Percentiles rank a stretch among this genome's conserved stretches.
These are phyloP conservation scores for Cryptococcus maquisensis DNA, from an alignment of 1,284 basidiomycete genomes.

Conservation along the genomic window DNA sequence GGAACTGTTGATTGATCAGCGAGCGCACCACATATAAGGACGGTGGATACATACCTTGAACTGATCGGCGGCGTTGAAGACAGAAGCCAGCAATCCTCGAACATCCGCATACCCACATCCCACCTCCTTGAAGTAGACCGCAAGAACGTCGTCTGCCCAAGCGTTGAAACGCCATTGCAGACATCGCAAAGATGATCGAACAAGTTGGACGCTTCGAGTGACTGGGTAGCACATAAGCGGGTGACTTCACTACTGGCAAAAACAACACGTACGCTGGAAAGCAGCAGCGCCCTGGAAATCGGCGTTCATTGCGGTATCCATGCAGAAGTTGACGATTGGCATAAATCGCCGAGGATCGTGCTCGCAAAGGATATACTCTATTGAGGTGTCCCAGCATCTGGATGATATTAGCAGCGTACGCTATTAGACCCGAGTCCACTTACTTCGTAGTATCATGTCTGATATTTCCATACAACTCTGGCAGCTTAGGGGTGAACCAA, in stretches of 20 bases:
- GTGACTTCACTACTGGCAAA: slow-evolving; percentile 54
- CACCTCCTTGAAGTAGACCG: slow-evolving; percentile 68
- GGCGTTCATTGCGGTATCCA: slow-evolving; percentile 59
- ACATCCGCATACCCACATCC: slow-evolving; percentile 80
- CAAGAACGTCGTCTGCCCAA: slow-evolving; percentile 63
- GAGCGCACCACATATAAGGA: slow-evolving; percentile 61
- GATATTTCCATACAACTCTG: slow-evolving; percentile 68
- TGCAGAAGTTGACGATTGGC: slow-evolving; percentile 73
- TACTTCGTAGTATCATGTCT: slow-evolving; percentile 74
- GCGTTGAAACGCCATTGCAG: slow-evolving; percentile 73
- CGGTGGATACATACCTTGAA: slow-evolving; percentile 64
- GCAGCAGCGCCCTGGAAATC: slow-evolving; percentile 76
- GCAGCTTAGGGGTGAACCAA: slow-evolving; percentile 71
- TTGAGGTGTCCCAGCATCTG: slow-evolving; percentile 44
- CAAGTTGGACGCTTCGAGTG: slow-evolving; percentile 28
- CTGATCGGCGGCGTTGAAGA: slow-evolving; percentile 64
- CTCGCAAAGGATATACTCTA: slow-evolving; percentile 62
- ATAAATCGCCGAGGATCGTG: slow-evolving; percentile 82
- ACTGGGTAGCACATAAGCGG: background rate
- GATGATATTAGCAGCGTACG: slow-evolving; percentile 6
- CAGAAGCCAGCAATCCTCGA: slow-evolving; percentile 64
- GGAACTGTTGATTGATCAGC: slow-evolving; percentile 31
- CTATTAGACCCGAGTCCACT: slow-evolving; percentile 14
- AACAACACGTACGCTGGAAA: slow-evolving; percentile 63
- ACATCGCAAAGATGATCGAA: slow-evolving; percentile 59